Percentiles rank a stretch among this genome's conserved stretches.
phyloP scores from a whole-genome alignment of 1,284 basidiomycete genomes.

The Ustilago vetiveriae region DNA sequence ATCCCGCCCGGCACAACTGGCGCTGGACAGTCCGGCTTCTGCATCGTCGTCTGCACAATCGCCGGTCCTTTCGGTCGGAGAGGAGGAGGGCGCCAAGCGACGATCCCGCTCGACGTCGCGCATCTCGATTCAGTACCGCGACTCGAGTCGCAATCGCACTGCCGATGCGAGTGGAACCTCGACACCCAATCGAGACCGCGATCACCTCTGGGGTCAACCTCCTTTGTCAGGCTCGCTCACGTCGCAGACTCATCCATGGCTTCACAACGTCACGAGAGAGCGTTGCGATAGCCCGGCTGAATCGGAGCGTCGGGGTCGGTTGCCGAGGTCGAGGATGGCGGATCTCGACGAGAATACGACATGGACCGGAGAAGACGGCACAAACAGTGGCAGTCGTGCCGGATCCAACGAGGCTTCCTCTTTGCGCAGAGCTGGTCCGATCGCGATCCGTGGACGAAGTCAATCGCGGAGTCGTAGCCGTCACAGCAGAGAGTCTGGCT shows the following conservation, averaged over 20 bases:
- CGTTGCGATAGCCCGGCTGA: conserved; percentile 47
- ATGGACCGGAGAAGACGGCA: conserved; percentile 37
- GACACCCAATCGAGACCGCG: conserved; percentile 40
- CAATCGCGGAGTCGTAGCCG: conserved; percentile 48
- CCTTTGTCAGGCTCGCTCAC: conserved; percentile 20
- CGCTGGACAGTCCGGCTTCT: conserved; percentile 18
- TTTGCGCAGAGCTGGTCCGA: conserved; percentile 15
- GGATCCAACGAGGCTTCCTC: conserved; percentile 11
- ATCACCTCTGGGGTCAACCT: conserved; percentile 25
- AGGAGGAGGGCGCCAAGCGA: conserved; percentile 9
- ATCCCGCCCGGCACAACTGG: conserved; percentile 19
- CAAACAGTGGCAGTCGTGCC: conserved; percentile 21
- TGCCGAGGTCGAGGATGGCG: conserved; percentile 38
- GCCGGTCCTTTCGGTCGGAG: conserved; percentile 15
- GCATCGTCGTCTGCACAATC: conserved; percentile 16
- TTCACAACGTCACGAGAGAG: conserved; percentile 11
- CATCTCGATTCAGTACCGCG: conserved; percentile 24
- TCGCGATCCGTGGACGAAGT: conserved; percentile 39
- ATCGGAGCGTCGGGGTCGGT: conserved; percentile 39
- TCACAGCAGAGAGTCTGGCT: conserved; percentile 33
- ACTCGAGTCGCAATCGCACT: conserved; percentile 42
- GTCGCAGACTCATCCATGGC: conserved; percentile 19
- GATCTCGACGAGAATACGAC: conserved; percentile 50
- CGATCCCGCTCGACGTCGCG: conserved; percentile 44
- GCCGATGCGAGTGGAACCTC: conserved; percentile 36